Evolutionary conservation across 139 green algal species (phyloP).

Genomic region (Picocystis salinarum): DNA sequence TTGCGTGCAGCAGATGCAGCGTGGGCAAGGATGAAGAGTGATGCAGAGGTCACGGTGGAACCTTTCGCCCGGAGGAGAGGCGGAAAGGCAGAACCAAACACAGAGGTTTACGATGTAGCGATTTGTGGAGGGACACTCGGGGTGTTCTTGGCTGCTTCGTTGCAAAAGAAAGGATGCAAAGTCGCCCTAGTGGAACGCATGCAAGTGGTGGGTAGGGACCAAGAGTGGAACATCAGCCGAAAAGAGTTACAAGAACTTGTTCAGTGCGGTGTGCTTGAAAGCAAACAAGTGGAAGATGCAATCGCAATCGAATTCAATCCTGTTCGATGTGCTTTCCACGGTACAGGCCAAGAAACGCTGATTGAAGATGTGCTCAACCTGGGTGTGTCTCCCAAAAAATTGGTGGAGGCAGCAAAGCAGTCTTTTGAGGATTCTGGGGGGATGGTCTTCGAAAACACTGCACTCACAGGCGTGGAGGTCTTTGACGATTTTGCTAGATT

Average conservation of each 20-base stretch:
- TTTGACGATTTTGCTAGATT: slow-evolving; percentile 35
- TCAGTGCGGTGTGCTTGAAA: slow-evolving; percentile 44
- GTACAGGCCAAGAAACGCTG: too few relatives aligned
- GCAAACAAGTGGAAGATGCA: slow-evolving; percentile 40
- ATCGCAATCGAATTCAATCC: slow-evolving; percentile 80
- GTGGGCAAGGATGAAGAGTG: too few relatives aligned
- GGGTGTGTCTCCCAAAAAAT: slow-evolving; percentile 49
- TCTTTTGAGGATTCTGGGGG: slow-evolving; percentile 51
- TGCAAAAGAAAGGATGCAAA: slow-evolving; percentile 40
- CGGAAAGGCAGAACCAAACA: too few relatives aligned
- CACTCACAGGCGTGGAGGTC: slow-evolving; percentile 25
- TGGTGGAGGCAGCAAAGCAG: slow-evolving; percentile 14
- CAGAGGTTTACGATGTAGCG: slow-evolving; percentile 54
- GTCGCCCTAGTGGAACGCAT: slow-evolving; percentile 81
- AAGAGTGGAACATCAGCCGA: slow-evolving; percentile 68
- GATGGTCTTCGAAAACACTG: slow-evolving; percentile 39
- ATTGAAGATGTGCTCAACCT: slow-evolving; percentile 83
- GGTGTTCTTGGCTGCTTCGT: slow-evolving; percentile 55
- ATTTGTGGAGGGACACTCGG: slow-evolving; percentile 82
- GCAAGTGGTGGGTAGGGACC: slow-evolving; percentile 32
- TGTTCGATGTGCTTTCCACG: slow-evolving; percentile 35
- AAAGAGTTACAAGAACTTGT: slow-evolving; percentile 54
- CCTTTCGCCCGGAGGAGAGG: too few relatives aligned
- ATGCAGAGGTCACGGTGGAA: too few relatives aligned
- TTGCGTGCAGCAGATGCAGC: slow-evolving; percentile 41